phyloP scores from a whole-genome alignment of 148 eudicot genomes.

The Heliosperma pusillum region DNA sequence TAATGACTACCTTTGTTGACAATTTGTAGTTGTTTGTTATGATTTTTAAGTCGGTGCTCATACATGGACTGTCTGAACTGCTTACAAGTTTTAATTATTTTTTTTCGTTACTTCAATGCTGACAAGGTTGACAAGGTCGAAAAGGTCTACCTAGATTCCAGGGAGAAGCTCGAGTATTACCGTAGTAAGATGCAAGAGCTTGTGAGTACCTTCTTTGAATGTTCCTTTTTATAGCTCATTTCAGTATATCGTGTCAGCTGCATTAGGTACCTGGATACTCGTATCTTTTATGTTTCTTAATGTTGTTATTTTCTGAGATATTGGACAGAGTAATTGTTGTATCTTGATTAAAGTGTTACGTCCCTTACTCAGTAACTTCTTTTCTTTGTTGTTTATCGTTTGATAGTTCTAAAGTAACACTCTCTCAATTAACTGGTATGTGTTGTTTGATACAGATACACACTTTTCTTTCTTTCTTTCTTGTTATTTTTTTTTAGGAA shows the following conservation, averaged over 20 bases:
- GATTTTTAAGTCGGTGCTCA: not conserved
- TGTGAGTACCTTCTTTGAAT: constrained; percentile 48
- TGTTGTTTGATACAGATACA: not conserved
- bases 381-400: not conserved
- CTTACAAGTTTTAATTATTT: not conserved
- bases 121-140: constrained; percentile 42
- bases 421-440: not conserved
- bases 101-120: constrained; percentile 37
- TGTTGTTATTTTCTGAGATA: not conserved
- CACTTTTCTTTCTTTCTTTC: not conserved
- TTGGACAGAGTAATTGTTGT: not conserved
- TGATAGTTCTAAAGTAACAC: not conserved
- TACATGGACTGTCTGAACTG: not conserved
- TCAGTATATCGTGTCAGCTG: not conserved
- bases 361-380: not conserved
- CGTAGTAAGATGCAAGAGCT: constrained; percentile 98
- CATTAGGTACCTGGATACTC: not conserved
- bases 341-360: no score
- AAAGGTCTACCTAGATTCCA: constrained; percentile 74
- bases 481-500: no score
- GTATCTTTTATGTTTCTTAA: not conserved
- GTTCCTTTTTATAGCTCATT: not conserved
- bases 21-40: not conserved
- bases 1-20: no score
- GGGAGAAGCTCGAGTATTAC: constrained; percentile 87